A percentile compares a stretch with the other conserved stretches of the same genome.
Evolutionary conservation across 1,284 basidiomycete species (phyloP).

Genomic region (Boletellus dicymbophilus): DNA sequence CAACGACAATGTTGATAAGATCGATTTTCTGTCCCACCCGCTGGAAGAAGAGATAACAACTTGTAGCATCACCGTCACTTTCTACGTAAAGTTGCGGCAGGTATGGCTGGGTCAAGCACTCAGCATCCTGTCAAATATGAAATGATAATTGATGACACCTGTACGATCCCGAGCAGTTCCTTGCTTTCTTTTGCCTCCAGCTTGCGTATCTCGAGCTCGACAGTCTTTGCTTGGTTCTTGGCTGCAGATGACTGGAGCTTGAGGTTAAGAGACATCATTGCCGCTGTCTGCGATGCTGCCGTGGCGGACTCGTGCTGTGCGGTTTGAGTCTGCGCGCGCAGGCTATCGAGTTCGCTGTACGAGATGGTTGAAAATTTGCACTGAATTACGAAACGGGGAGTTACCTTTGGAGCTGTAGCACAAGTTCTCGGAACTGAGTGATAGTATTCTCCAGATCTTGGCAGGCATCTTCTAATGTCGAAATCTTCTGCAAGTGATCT

Average conservation of each 20-base stretch:
- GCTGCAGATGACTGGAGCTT: slow-evolving; percentile 88
- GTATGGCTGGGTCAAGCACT: slow-evolving; percentile 61
- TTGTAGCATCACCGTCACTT: slow-evolving; percentile 83
- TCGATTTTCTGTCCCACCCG: slow-evolving; percentile 84
- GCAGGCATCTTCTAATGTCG: slow-evolving; percentile 74
- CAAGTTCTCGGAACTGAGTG: slow-evolving; percentile 88
- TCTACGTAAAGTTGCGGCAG: slow-evolving; percentile 85
- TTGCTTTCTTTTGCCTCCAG: slow-evolving; percentile 82
- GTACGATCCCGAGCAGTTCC: slow-evolving; percentile 74
- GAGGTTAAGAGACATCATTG: slow-evolving; percentile 90
- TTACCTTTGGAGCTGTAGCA: slow-evolving; percentile 79
- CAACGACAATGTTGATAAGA: slow-evolving; percentile 79
- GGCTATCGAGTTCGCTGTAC: slow-evolving; percentile 78
- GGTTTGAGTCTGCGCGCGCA: slow-evolving; percentile 82
- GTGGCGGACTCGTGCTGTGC: slow-evolving; percentile 82
- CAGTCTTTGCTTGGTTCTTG: slow-evolving; percentile 86
- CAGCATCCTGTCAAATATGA: not conserved
- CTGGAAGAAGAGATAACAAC: slow-evolving; percentile 89
- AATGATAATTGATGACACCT: slow-evolving; percentile 40
- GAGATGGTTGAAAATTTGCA: slow-evolving; percentile 1
- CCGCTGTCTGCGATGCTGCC: slow-evolving; percentile 73
- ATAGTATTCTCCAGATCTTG: slow-evolving; percentile 89
- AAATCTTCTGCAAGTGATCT: slow-evolving; percentile 66
- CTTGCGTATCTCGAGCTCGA: slow-evolving; percentile 85
- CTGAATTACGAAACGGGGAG: slow-evolving; percentile 18